Base-by-base conservation (phyloP, 257 asterid genomes). In the Solanum gandarillasii region DNA sequence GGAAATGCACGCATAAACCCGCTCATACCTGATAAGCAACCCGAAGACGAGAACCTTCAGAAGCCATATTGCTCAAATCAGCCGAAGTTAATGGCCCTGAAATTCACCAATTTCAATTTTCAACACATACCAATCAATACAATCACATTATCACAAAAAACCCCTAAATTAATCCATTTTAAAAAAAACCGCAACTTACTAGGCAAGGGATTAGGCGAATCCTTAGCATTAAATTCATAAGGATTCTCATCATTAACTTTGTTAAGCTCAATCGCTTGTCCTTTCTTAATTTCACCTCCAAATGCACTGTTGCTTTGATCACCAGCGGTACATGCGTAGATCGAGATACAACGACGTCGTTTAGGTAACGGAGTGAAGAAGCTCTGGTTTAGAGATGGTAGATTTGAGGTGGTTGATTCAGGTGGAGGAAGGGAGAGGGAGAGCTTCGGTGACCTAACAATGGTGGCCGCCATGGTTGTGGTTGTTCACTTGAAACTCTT, bases 11-110 rank as follows among this genome's bases (percentile, higher is more conserved):
- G 25, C 43, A 34, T 41, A 20, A 16, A 82, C 29, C 27, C 55
- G 25, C 43, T 1, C 46, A 75, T 83, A 97, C 99, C 99, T 97
- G 99, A 92, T 97, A 97, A 9, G 99, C 99, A 83, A 97, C 99
- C 41, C 99, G 99, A 70, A 97, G 96, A 84, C 92, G 94, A 92
- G 98, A 88, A 68, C 99, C 99, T 89, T 92, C 96, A 6, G 96
- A 81, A 11, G 94, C 91, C 93, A 93, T 89, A 87, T 93, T 95
- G 9, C 95, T 92, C 88, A 97, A 87, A 46, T 90, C 92, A 36
- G 97, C 98, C 27, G 99, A 95, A 12, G 99, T 96, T 76, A 97
- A 87, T 35, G 99, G 99, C 92, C 95, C 99, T 97, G 88, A 90
- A 89, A 87, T 65, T 83, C 43, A 74, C 87, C 27, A 73, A 85